These are phyloP conservation scores for Serendipita sp. DNA, from an alignment of 768 basidiomycete genomes.

Conservation along the genomic window DNA sequence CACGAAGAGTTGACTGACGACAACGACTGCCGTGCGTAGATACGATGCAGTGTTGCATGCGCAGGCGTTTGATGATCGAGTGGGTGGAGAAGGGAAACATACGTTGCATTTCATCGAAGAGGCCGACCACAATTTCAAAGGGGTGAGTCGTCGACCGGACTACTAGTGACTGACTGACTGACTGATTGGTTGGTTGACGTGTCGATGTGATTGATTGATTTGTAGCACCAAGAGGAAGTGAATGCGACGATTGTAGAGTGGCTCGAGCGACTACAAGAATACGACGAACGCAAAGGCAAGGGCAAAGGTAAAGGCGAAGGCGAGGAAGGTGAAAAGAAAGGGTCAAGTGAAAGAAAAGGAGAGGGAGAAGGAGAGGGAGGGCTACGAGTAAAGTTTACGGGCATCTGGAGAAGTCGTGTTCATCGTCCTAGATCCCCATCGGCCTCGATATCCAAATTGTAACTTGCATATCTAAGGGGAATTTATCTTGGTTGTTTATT, in stretches of 20 bases:
- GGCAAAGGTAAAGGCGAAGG: too few species aligned
- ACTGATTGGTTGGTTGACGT: too few species aligned
- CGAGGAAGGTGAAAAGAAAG: too few species aligned
- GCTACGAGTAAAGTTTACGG: too few species aligned
- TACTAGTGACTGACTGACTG: neutral
- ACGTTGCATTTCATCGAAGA: constrained; percentile 51
- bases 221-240: constrained; percentile 45
- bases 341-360: too few species aligned
- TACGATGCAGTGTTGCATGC: constrained; percentile 20
- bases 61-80: constrained; percentile 19
- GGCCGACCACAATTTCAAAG: constrained; percentile 66
- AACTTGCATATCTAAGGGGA: too few species aligned
- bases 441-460: too few species aligned
- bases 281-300: too few species aligned
- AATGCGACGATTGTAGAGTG: constrained; percentile 52
- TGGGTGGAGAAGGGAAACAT: constrained; percentile 41
- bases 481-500: too few species aligned
- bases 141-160: constrained; percentile 21
- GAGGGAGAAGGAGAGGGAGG: too few species aligned
- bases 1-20: neutral
- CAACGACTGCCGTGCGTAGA: constrained; percentile 19
- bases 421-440: too few species aligned
- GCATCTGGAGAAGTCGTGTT: too few species aligned
- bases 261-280: constrained; percentile 22
- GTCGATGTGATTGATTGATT: neutral